These are phyloP conservation scores for Diaporthe vaccinii DNA, from an alignment of 2,329 filamentous ascomycete genomes.

Conservation along the genomic window DNA sequence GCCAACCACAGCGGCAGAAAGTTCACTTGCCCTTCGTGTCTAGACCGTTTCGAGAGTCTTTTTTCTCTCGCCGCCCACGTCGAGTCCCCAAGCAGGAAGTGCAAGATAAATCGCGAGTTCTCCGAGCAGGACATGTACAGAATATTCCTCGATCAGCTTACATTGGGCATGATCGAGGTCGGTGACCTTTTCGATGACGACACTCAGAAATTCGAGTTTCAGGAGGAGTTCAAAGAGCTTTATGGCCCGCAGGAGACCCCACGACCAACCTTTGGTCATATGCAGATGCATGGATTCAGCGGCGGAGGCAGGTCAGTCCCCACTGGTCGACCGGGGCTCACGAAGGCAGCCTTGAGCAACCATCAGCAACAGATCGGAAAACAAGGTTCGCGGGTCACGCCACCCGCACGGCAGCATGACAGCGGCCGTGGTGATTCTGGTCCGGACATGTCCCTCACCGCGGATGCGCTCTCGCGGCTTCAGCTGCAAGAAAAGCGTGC, in stretches of 20 bases:
- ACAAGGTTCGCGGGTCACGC: not conserved
- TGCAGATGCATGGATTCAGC: slow-evolving; percentile 21
- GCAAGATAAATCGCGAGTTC: slow-evolving; percentile 55
- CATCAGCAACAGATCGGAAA: not conserved
- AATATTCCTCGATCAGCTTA: slow-evolving; percentile 55
- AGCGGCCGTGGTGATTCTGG: not conserved
- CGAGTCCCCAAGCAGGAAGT: slow-evolving; percentile 58
- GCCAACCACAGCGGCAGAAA: slow-evolving; percentile 53
- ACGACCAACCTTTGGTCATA: slow-evolving; percentile 18
- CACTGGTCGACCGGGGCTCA: not conserved
- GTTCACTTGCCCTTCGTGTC: slow-evolving; percentile 62
- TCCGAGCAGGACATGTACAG: slow-evolving; percentile 52
- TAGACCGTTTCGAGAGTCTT: slow-evolving; percentile 55
- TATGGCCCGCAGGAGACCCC: slow-evolving; percentile 45
- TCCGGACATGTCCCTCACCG: not conserved
- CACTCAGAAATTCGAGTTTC: slow-evolving; percentile 51
- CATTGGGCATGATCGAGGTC: slow-evolving; percentile 54
- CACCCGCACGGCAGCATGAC: not conserved
- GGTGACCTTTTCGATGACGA: slow-evolving; percentile 51
- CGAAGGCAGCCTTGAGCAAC: slow-evolving; percentile 3
- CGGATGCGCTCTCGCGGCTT: slow-evolving; percentile 15
- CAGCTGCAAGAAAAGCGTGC: slow-evolving; percentile 10
- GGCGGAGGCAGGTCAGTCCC: not conserved
- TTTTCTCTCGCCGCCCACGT: slow-evolving; percentile 62
- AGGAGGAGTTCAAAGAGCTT: slow-evolving; percentile 25